phyloP scores from a whole-genome alignment of 2,329 filamentous ascomycete genomes.

The Fusarium sororula region DNA sequence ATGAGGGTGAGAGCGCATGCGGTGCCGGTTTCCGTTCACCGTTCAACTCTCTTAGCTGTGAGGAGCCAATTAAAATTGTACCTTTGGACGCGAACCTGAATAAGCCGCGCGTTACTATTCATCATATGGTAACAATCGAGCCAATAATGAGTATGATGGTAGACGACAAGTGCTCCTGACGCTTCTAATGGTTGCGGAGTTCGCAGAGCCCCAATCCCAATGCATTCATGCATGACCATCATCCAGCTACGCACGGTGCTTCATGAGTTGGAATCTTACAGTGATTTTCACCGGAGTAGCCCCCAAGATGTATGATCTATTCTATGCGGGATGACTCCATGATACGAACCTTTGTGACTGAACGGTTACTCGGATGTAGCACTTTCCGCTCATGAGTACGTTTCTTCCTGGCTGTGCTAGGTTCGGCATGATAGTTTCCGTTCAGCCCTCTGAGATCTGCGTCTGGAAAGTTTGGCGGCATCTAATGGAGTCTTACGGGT shows the following conservation, averaged over 20 bases:
- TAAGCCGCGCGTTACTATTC: neutral
- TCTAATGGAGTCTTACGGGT: neutral
- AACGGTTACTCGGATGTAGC: neutral
- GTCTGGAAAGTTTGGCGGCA: fast-evolving
- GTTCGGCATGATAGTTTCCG: fast-evolving
- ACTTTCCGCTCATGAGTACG: neutral
- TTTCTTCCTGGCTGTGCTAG: neutral
- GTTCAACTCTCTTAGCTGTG: neutral
- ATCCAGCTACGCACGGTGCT: fast-evolving
- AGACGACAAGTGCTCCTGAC: neutral
- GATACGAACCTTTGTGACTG: neutral
- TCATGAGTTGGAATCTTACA: fast-evolving
- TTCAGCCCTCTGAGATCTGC: fast-evolving
- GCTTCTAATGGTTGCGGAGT: neutral
- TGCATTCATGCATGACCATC: neutral
- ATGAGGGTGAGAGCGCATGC: fast-evolving
- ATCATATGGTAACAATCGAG: fast-evolving
- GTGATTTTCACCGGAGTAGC: too few species aligned
- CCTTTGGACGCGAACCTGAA: fast-evolving
- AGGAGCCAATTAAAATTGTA: fast-evolving
- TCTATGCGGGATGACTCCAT: too few species aligned
- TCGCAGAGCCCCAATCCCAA: too few species aligned
- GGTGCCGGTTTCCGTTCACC: neutral
- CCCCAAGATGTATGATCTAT: fast-evolving
- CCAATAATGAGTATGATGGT: neutral